These are phyloP conservation scores for Xylaria sp. DNA, from an alignment of 2,329 filamentous ascomycete species.

Conservation along the genomic window DNA sequence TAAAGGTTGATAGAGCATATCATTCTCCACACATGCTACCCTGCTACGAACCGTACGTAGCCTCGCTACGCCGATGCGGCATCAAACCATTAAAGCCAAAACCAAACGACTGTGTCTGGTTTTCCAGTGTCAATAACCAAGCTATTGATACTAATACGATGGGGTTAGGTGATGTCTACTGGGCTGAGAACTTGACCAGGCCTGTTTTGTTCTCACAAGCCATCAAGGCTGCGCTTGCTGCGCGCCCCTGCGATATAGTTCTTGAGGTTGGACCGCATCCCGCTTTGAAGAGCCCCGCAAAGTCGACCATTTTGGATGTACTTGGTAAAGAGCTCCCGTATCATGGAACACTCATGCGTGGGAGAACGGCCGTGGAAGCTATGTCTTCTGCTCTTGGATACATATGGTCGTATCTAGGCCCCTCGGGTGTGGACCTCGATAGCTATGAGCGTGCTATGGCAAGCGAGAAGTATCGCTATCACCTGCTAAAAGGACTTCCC, in stretches of 20 bases:
- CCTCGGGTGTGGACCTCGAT: conserved; percentile 8
- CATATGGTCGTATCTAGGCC: conserved; percentile 27
- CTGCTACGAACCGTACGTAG: conserved; percentile 24
- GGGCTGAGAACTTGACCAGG: conserved; percentile 51
- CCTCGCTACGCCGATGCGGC: conserved; percentile 9
- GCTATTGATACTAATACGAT: neutral
- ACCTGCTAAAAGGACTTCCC: neutral
- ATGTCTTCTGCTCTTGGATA: conserved; percentile 25
- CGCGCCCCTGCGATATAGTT: conserved; percentile 40
- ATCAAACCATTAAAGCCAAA: conserved; percentile 2
- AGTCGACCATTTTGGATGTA: conserved; percentile 2
- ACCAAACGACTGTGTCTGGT: conserved; percentile 14
- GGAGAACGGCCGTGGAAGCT: conserved; percentile 7
- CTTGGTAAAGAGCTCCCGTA: conserved; percentile 24
- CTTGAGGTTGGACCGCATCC: conserved; percentile 54
- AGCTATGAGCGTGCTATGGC: conserved; percentile 1
- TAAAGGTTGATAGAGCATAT: conserved; percentile 2
- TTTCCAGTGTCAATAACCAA: conserved; percentile 16
- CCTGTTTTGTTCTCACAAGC: conserved; percentile 53
- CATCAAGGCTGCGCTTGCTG: conserved; percentile 18
- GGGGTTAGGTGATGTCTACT: conserved; percentile 45
- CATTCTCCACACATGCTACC: conserved; percentile 33
- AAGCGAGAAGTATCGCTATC: neutral
- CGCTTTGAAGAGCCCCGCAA: conserved; percentile 49
- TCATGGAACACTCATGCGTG: conserved; percentile 18